Conservation (phyloP, 2,329 filamentous ascomycete species). For the Claviceps capensis region DNA sequence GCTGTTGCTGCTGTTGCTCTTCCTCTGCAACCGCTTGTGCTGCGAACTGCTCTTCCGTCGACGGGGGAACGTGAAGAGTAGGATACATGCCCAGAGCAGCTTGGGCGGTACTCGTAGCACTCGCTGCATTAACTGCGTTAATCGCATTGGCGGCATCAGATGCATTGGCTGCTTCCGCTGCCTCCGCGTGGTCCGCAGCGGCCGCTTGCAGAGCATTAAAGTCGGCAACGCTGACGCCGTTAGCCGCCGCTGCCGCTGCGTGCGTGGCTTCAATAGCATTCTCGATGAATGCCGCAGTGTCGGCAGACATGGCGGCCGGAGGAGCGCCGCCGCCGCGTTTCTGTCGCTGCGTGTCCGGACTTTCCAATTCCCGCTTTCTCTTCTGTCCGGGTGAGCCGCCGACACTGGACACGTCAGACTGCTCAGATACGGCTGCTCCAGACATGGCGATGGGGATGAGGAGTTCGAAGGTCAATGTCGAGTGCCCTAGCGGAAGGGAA, state of each 20-base stretch:
- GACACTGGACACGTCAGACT: constrained; percentile 31
- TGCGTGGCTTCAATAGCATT: constrained; percentile 33
- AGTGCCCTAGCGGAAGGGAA: not conserved
- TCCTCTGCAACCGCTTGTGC: constrained; percentile 29
- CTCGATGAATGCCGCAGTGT: constrained; percentile 40
- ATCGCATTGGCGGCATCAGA: constrained; percentile 4
- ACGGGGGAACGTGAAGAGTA: constrained; percentile 41
- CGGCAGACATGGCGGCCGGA: constrained; percentile 29
- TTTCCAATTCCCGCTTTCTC: constrained; percentile 40
- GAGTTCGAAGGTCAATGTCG: not conserved
- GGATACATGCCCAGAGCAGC: constrained; percentile 47
- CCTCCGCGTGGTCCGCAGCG: constrained; percentile 23
- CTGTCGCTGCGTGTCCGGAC: constrained; percentile 33
- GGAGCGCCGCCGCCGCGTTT: constrained; percentile 34
- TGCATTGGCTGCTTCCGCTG: constrained; percentile 23
- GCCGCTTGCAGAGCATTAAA: constrained; percentile 43
- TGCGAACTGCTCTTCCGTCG: constrained; percentile 47
- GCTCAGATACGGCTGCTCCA: constrained; percentile 31
- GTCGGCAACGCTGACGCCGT: constrained; percentile 36
- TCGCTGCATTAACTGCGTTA: constrained; percentile 34
- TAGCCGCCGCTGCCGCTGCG: constrained; percentile 23
- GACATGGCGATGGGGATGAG: constrained; percentile 25
- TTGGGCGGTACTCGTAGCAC: constrained; percentile 45
- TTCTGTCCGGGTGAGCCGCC: constrained; percentile 35
- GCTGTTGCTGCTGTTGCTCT: constrained; percentile 4